A percentile compares a stretch with the other conserved stretches of the same genome.
phyloP scores from a whole-genome alignment of 2,329 filamentous ascomycete genomes.

The Aspergillus sclerotialis region DNA sequence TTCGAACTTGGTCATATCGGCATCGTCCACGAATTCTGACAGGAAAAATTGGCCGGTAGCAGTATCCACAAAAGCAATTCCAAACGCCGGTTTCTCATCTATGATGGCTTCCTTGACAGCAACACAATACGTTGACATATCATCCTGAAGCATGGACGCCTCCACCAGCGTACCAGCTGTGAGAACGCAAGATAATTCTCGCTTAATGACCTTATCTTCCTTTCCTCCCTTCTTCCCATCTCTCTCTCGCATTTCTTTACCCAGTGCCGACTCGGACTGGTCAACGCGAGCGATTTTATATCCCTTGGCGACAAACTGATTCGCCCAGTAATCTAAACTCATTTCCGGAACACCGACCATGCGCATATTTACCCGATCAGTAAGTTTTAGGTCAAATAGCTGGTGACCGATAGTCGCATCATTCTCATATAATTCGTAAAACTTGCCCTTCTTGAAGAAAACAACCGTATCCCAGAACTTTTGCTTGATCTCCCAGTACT shows the following conservation, averaged over 20 bases:
- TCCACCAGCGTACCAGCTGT: slow-evolving; percentile 92
- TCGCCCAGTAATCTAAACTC: slow-evolving; percentile 93
- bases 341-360: slow-evolving; percentile 98
- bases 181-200: slow-evolving; percentile 84
- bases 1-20: slow-evolving; percentile 92
- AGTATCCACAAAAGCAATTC: slow-evolving; percentile 89
- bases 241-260: slow-evolving; percentile 97
- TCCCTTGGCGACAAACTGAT: slow-evolving; percentile 96
- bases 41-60: slow-evolving; percentile 92
- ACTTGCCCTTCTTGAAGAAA: slow-evolving; percentile 99
- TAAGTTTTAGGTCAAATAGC: slow-evolving; percentile 94
- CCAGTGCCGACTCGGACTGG: slow-evolving; percentile 90
- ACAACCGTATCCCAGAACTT: slow-evolving; percentile 97
- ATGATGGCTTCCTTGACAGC: slow-evolving; percentile 77
- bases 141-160: slow-evolving; percentile 92
- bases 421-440: slow-evolving; percentile 97
- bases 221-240: slow-evolving; percentile 54
- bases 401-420: slow-evolving; percentile 95
- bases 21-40: slow-evolving; percentile 86
- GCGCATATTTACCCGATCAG: slow-evolving; percentile 96
- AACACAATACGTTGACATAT: slow-evolving; percentile 94
- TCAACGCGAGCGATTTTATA: slow-evolving; percentile 96
- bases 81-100: slow-evolving; percentile 73
- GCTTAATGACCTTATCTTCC: slow-evolving; percentile 85
- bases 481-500: slow-evolving; percentile 99